Evolutionary conservation across 2,329 filamentous ascomycete species (phyloP).

Genomic region (Trichoderma citrinoviride): DNA sequence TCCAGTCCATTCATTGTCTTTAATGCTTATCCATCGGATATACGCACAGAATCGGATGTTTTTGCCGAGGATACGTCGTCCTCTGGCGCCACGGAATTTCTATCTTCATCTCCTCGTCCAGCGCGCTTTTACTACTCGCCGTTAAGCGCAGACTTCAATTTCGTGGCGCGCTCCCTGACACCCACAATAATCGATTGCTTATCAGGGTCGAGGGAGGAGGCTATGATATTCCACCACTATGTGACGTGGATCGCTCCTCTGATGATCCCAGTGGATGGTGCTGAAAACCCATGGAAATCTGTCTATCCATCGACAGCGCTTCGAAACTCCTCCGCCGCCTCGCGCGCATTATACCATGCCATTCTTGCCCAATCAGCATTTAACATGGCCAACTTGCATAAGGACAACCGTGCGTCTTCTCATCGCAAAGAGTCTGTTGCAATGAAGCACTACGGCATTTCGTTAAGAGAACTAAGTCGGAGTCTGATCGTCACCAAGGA

Average conservation of each 20-base stretch:
- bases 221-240: constrained; percentile 12
- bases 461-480: neutral
- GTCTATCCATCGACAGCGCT: constrained; percentile 10
- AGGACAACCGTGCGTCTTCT: neutral
- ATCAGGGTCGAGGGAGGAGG: neutral
- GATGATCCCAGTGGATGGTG: constrained; percentile 10
- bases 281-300: constrained; percentile 6
- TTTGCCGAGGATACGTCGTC: neutral
- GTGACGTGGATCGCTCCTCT: constrained; percentile 13
- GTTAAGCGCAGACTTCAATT: neutral
- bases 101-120: neutral
- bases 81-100: neutral
- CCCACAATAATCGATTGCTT: neutral
- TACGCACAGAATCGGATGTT: neutral
- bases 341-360: constrained; percentile 9
- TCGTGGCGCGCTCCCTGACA: neutral
- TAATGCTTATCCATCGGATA: neutral
- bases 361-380: constrained; percentile 11
- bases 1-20: constrained; percentile 4
- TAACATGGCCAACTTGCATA: neutral
- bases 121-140: neutral
- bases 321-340: neutral
- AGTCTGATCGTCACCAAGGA: neutral
- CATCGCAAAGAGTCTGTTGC: neutral
- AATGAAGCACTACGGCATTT: neutral